Evolutionary conservation across 2,329 filamentous ascomycete genomes (phyloP).

Genomic region (Botrytis byssoidea): DNA sequence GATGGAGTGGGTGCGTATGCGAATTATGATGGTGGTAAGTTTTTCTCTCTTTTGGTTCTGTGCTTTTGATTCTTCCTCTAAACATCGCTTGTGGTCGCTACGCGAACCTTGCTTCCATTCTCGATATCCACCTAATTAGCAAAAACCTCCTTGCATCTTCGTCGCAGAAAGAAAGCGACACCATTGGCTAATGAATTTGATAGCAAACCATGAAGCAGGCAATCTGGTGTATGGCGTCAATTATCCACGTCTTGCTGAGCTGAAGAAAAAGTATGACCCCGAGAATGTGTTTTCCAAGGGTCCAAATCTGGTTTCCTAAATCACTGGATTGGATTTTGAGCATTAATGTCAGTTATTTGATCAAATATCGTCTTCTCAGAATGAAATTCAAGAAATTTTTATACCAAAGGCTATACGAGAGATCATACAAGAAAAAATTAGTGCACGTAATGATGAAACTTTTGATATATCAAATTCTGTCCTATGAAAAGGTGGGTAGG

Average conservation of each 20-base stretch:
- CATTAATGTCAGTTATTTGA: background rate
- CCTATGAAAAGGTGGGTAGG: background rate
- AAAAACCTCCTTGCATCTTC: background rate
- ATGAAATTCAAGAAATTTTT: background rate
- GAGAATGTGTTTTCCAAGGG: conserved; percentile 22
- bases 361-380: background rate
- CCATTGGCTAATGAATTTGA: background rate
- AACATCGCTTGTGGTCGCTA: background rate
- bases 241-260: conserved; percentile 25
- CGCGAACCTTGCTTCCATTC: background rate
- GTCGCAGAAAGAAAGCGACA: background rate
- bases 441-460: background rate
- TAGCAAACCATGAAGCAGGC: conserved; percentile 24
- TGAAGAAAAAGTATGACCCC: conserved; percentile 32
- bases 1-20: conserved; percentile 20
- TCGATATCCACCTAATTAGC: background rate
- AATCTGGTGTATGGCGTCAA: conserved; percentile 27
- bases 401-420: background rate
- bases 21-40: conserved; percentile 23
- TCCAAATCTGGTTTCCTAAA: conserved; percentile 11
- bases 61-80: background rate
- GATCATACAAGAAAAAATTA: background rate
- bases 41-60: background rate
- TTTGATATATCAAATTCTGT: background rate
- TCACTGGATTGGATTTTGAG: background rate